Evolutionary conservation across 768 basidiomycete genomes (phyloP), one percentile per base, ranked within the genome.

Genomic region (Leccinum disarticulatum): DNA sequence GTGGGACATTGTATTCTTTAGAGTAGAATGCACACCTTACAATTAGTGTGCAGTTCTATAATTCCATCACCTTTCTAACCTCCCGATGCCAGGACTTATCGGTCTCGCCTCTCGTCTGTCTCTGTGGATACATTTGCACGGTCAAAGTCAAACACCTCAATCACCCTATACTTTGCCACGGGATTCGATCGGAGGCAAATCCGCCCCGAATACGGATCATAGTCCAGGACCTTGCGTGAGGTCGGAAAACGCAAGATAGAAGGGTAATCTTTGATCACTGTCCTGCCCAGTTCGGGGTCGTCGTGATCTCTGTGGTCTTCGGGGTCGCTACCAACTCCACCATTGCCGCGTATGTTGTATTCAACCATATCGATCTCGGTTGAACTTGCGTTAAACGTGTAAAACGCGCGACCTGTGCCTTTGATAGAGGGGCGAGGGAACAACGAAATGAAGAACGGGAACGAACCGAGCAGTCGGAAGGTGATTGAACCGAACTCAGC

Each of bases 121-220:
- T 41, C 17, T 41, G 8, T 17, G 15, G 38, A n/a, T 41, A 41
- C 38, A 41, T 41, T 41, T 17, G 38, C 38, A 41, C 36, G 36
- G 36, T 46, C 63, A 35, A 68, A 53, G 55, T 70, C 68, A 14
- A 53, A 46, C 25, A 70, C 28, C 49, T 68, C 60, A 9, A 68
- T 55, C 17, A 54, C 35, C 1, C 43, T 35, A 15, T 56, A 38
- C 48, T 25, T 54, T 17, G 35, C 11, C 55, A 48, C 35, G 5
- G 4, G 0, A 25, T 10, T n/a, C 6, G 25, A 53, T 33, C 15
- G 53, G 2, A 70, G 14, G 27, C 63, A 68, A n/a, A 69, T 38
- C 36, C 59, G 57, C 2, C 68, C 68, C 0, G 48, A 55, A 53
- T 70, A 69, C 4, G 66, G 59, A 55, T 69, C 68, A 46, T 65